These are phyloP conservation scores for Diaporthe sp. DNA, from an alignment of 2,329 filamentous ascomycete species.

Conservation along the genomic window DNA sequence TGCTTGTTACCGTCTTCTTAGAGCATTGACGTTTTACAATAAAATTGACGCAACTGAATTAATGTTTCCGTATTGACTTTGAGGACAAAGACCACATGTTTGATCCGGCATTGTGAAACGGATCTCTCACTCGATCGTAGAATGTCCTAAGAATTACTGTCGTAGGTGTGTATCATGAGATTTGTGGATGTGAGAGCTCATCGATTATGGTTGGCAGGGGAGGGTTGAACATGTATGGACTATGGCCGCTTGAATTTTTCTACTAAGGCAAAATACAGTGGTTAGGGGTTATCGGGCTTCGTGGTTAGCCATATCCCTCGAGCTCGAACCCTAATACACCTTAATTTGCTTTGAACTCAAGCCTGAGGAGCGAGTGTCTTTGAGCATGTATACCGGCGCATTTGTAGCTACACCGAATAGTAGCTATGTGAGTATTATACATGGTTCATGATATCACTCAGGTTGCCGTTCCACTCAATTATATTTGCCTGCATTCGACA, in stretches of 20 bases:
- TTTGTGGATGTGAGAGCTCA: background rate
- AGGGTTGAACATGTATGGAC: background rate
- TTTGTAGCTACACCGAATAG: background rate
- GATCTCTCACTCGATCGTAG: too few species aligned
- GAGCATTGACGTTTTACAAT: background rate
- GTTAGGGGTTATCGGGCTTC: too few species aligned
- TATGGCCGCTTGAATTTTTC: too few species aligned
- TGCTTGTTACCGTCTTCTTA: background rate
- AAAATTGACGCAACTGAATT: background rate
- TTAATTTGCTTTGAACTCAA: too few species aligned
- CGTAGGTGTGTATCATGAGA: background rate
- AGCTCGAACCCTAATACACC: too few species aligned
- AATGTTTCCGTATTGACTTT: too few species aligned
- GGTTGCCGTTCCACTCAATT: background rate
- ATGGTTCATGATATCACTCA: background rate
- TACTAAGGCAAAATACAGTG: too few species aligned
- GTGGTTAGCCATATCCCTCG: too few species aligned
- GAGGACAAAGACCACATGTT: too few species aligned
- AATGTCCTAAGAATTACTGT: too few species aligned
- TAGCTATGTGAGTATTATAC: background rate
- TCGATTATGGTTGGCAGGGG: background rate
- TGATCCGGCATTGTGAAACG: background rate
- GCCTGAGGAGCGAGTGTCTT: too few species aligned
- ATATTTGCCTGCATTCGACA: background rate
- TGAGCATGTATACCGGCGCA: too few species aligned